Base-by-base conservation (phyloP, 371 early-diverging fungal species). In the Circinella minor region DNA sequence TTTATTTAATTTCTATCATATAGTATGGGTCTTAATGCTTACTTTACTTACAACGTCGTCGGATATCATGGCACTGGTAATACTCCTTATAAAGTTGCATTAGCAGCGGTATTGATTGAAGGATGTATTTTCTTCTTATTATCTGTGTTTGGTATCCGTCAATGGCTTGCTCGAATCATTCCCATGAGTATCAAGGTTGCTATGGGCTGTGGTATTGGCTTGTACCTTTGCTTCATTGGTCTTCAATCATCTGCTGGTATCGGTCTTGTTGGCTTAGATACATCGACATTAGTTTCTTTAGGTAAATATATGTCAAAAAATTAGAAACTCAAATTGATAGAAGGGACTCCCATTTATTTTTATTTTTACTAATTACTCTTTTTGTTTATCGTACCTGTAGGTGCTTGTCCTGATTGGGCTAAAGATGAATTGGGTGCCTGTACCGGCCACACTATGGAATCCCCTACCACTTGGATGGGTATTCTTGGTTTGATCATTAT, bases 21-120 rank as follows among this genome's bases (percentile, higher is more conserved):
- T 10, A 83, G 84, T 64, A 90, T 94, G 91, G 94, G 94, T 55
- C 79, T 93, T 36, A 93, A 91, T 68, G 92, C 93, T 54, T 94
- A 93, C 71, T 93, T 94, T 72, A 88, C 93, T 4, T 93, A 92
- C 71, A 91, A 89, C 0, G 91, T 93, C 10, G 92, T 94, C 20
- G 94, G 93, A 8, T 92, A 81, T 71, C 92, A 91, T 64, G 93
- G 94, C 2, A 77, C 87, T 38, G 91, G 91, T 59, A 88, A 87
- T 55, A 85, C 93, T 34, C 67, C 78, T 11, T 94, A 90, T 70
- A 72, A 88, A 68, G 90, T 89, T 18, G 93, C 93, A 10, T 73
- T 94, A 38, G 88, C 91, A n/a, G 93, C 93, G 20, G 92, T 94
- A 60, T 89, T 91, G 68, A 86, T 94, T 66, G 94, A 94, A 80